Conservation (phyloP, 768 basidiomycete genomes). For the Auricularia sp. region DNA sequence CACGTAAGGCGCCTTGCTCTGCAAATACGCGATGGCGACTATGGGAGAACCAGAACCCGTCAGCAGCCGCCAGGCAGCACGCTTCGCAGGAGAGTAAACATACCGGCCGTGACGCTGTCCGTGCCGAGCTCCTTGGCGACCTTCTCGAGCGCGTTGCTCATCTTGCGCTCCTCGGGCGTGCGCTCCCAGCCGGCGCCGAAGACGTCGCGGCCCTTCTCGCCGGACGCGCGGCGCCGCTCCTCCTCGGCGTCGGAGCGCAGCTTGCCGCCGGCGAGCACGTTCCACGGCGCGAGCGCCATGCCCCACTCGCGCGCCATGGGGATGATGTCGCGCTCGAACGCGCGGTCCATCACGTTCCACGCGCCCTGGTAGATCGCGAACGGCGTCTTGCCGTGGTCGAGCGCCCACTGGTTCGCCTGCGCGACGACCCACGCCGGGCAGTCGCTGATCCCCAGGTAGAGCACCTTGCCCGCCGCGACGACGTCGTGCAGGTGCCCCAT, state of each 20-base stretch:
- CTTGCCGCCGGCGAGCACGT: constrained; percentile 30
- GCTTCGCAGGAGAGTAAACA: constrained; percentile 6
- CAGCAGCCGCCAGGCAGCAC: neutral
- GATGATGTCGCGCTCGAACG: constrained; percentile 45
- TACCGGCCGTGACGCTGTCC: constrained; percentile 37
- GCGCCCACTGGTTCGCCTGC: constrained; percentile 40
- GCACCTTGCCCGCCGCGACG: constrained; percentile 24
- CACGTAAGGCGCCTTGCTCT: constrained; percentile 43
- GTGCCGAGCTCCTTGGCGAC: constrained; percentile 41
- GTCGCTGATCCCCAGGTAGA: constrained; percentile 22
- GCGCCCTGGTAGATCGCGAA: constrained; percentile 45
- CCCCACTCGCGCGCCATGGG: constrained; percentile 28
- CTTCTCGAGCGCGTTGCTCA: constrained; percentile 36
- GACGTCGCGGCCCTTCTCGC: constrained; percentile 30
- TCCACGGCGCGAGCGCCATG: constrained; percentile 34
- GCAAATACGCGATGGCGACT: constrained; percentile 46
- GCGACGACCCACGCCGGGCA: constrained; percentile 41
- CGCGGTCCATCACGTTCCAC: constrained; percentile 35
- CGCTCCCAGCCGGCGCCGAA: constrained; percentile 32
- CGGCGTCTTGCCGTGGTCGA: constrained; percentile 36
- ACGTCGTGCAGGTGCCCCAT: constrained; percentile 26
- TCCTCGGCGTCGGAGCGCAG: constrained; percentile 32
- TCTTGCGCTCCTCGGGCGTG: constrained; percentile 31
- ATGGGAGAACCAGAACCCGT: neutral
- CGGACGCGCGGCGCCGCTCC: constrained; percentile 16